Base-by-base conservation (phyloP, 441 rosid species). In the Omphalea diandra region DNA sequence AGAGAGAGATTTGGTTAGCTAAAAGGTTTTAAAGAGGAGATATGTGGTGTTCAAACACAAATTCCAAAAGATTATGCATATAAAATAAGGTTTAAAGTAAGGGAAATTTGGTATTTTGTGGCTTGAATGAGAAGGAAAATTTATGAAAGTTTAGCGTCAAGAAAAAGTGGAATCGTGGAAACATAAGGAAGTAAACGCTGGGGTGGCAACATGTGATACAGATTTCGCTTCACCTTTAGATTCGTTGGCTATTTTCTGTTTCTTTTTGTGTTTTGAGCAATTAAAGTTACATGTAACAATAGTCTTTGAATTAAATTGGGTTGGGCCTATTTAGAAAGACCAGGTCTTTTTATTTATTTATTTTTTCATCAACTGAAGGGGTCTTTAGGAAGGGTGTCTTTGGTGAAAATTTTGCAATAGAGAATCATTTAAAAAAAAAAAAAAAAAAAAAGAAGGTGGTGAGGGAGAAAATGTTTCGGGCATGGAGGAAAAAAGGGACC, bases 351-450 rank as follows among this genome's bases (percentile, higher is more conserved):
- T n/a, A n/a, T n/a, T n/a, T n/a, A n/a, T n/a, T n/a, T n/a, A n/a
- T n/a, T n/a, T n/a, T n/a, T n/a, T n/a, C n/a, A n/a, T n/a, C n/a
- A n/a, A n/a, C n/a, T n/a, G n/a, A n/a, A 73, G 81, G 84, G 85
- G 85, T 79, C 84, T 70, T 63, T 53, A 68, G 82, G 87, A 72
- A 43, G 35, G 26, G 73, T 82, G 83, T 65, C 73, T 29, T 31
- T 27, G 72, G 44, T 32, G 8, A 72, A 3, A 40, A 22, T 22
- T n/a, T 24, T 33, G 55, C 1, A 11, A 4, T 15, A n/a, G 14
- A 22, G 54, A 8, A 31, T 50, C 7, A 18, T 2, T 43, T 32
- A 5, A 15, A 12, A 33, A 65, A 46, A 72, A 47, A n/a, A 33
- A 22, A 70, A 44, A 17, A 32, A 26, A 2, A 40, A 49, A 17